Evolutionary conservation across 1,139 yeast species (phyloP), one percentile per base, ranked within the genome.

Genomic region (Debaryomyces udenii): DNA sequence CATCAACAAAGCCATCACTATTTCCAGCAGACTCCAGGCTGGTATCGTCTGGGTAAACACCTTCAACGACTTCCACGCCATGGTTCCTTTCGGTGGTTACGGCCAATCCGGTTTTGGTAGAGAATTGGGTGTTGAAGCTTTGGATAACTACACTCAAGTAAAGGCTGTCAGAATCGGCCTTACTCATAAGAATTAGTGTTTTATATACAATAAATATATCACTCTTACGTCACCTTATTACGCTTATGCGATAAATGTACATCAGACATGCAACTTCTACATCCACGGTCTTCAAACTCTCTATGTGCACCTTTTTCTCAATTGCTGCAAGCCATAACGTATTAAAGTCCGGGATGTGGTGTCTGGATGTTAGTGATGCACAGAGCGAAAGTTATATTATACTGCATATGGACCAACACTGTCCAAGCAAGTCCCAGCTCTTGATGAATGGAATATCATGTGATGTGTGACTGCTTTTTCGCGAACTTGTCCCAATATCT

Each of bases 51-150:
- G 94, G 93, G 76, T 86, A 61, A 88, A 88, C 70, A 74, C 94
- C 49, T 87, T 86, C 74, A 88, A 88, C 66, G 88, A 83, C 57
- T 83, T 86, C 83, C 87, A 87, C 68, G 80, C 78, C 54, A 76
- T 79, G 67, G 84, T 86, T 61, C 90, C 91, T 64, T 84, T 84
- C 59, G 96, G 96, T 61, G 96, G 96, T 52, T 87, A 71, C 79
- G 83, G 84, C 62, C 81, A 83, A 68, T 85, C 94, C 46, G 96
- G 96, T 69, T 80, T 86, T 62, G 96, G 96, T 61, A 85, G 95
- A 72, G 96, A 88, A 76, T 81, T 88, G 83, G 96, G 96, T 65
- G 74, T 72, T 50, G 90, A 85, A 63, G 94, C 90, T 40, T 77
- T 88, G 56, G 87, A 83, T 53, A 85, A 83, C 78, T 88, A 88